Percentiles rank a stretch among this genome's conserved stretches.
These are phyloP conservation scores for Haplosporangium gracile DNA, from an alignment of 192 early-diverging fungal species.

Conservation along the genomic window DNA sequence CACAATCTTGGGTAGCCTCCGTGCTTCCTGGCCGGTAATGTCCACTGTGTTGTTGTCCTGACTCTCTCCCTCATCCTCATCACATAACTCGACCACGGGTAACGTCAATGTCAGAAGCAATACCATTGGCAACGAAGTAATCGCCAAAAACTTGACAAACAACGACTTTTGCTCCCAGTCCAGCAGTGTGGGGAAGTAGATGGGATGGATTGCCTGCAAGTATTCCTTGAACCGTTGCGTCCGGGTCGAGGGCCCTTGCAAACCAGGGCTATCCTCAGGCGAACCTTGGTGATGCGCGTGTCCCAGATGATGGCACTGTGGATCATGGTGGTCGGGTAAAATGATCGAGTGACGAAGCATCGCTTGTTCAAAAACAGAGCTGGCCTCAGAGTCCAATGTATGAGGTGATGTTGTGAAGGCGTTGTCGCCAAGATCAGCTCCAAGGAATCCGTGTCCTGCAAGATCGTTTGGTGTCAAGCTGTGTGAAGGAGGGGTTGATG, in stretches of 20 bases:
- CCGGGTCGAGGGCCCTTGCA: constrained; percentile 2
- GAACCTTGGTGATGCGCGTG: constrained; percentile 13
- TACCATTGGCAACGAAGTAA: constrained; percentile 68
- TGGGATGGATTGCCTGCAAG: constrained; percentile 32
- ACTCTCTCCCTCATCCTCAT: constrained; percentile 49
- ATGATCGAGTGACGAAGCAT: constrained; percentile 37
- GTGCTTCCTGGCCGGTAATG: not conserved
- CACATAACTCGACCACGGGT: constrained; percentile 70
- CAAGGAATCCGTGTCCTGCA: not conserved
- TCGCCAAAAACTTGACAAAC: constrained; percentile 61
- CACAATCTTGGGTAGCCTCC: constrained; percentile 22
- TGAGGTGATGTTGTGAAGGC: constrained; percentile 15
- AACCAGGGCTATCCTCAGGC: not conserved
- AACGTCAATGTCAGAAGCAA: constrained; percentile 68
- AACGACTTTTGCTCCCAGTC: constrained; percentile 63
- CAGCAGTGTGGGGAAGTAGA: constrained; percentile 70
- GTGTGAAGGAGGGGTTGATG: constrained; percentile 11
- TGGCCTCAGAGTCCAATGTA: not conserved
- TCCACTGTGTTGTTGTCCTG: constrained; percentile 1
- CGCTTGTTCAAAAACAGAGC: constrained; percentile 16
- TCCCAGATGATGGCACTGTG: constrained; percentile 28
- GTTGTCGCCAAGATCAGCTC: not conserved
- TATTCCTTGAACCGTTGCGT: not conserved
- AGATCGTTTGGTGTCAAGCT: not conserved
- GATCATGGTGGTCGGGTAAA: constrained; percentile 37